Conservation (phyloP, 148 eudicot genomes). For the Amaranthus palmeri region DNA sequence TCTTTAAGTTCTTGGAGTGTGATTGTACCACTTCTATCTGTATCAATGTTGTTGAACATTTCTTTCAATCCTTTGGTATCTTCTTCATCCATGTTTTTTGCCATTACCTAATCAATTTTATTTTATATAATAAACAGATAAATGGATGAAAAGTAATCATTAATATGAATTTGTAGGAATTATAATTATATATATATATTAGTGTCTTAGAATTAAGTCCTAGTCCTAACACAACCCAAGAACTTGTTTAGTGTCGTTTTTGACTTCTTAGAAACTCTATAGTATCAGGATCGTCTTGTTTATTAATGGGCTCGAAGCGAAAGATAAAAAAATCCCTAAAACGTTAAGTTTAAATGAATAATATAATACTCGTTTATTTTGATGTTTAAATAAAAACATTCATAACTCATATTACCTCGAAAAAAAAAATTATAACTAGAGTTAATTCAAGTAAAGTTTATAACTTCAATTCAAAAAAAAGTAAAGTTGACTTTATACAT, state of each 20-base stretch:
- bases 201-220: neutral
- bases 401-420: too few species aligned
- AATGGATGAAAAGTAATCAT: neutral
- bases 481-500: too few species aligned
- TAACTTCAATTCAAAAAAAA: too few species aligned
- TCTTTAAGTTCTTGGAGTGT: slow-evolving; percentile 70
- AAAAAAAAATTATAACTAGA: too few species aligned
- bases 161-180: neutral
- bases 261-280: neutral
- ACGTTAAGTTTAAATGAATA: too few species aligned
- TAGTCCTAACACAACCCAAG: neutral
- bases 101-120: slow-evolving; percentile 59
- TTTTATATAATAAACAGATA: neutral
- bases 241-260: too few species aligned
- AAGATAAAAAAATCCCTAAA: too few species aligned
- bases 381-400: too few species aligned
- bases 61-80: slow-evolving; percentile 73
- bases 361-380: too few species aligned
- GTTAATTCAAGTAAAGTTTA: too few species aligned
- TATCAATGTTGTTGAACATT: slow-evolving; percentile 86
- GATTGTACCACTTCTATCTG: slow-evolving; percentile 78
- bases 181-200: neutral
- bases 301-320: too few species aligned
- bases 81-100: slow-evolving; percentile 70
- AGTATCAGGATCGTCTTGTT: too few species aligned